phyloP scores from a whole-genome alignment of 2,329 filamentous ascomycete genomes.

The Talaromyces islandicus region DNA sequence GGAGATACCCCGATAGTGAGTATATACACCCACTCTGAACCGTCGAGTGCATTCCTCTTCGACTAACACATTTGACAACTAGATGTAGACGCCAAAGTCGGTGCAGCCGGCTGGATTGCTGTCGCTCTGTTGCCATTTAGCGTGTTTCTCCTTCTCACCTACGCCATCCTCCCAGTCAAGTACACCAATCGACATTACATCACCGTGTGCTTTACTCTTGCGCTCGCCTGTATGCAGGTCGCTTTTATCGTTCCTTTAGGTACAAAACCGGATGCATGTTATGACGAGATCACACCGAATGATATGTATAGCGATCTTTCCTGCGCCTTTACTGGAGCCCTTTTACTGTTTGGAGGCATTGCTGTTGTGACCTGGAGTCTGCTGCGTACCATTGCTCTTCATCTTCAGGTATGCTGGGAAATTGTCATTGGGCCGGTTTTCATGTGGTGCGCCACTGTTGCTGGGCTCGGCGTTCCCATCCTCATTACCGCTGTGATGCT shows the following conservation, averaged over 20 bases:
- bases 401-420: conserved; percentile 98
- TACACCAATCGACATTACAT: conserved; percentile 91
- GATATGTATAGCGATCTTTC: conserved; percentile 77
- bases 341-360: conserved; percentile 82
- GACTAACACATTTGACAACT: conserved; percentile 16
- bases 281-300: conserved; percentile 84
- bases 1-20: conserved; percentile 57
- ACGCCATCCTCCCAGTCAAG: conserved; percentile 72
- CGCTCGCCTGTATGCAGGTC: conserved; percentile 75
- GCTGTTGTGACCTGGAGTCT: conserved; percentile 83
- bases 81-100: conserved; percentile 53
- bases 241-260: conserved; percentile 87
- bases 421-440: conserved; percentile 80
- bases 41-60: background rate
- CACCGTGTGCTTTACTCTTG: conserved; percentile 76
- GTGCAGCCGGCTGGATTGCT: conserved; percentile 75
- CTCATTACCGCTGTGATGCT: conserved; percentile 71
- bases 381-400: conserved; percentile 80
- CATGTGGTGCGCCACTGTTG: conserved; percentile 74
- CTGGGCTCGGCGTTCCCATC: conserved; percentile 79
- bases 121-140: conserved; percentile 67
- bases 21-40: background rate
- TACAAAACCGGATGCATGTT: conserved; percentile 72
- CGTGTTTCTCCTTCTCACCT: conserved; percentile 72
- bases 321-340: conserved; percentile 82